These are phyloP conservation scores for Neophaeococcomyces aloes DNA, from an alignment of 2,329 filamentous ascomycete species.

Conservation along the genomic window DNA sequence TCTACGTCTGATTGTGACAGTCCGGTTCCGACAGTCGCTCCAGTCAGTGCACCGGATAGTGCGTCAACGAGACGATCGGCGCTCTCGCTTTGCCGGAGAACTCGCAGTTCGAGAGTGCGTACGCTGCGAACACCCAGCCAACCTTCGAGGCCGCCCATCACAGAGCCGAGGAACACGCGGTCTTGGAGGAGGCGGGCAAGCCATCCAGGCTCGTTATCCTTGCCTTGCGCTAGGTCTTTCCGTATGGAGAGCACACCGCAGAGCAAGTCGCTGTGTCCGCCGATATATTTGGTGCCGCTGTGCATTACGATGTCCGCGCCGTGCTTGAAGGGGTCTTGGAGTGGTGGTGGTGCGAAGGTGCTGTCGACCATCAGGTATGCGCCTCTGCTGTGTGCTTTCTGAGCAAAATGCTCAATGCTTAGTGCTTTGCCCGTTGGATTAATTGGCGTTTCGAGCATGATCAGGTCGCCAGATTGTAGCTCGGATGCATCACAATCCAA, in stretches of 20 bases:
- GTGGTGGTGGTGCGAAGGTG: constrained; percentile 82
- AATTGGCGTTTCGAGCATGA: constrained; percentile 86
- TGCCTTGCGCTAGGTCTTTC: constrained; percentile 1
- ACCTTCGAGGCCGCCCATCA: constrained; percentile 81
- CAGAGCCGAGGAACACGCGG: constrained; percentile 64
- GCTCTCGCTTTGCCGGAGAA: constrained; percentile 64
- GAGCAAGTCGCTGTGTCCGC: constrained; percentile 87
- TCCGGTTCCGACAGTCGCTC: constrained; percentile 28
- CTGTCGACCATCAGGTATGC: constrained; percentile 75
- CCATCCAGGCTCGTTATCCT: constrained; percentile 39
- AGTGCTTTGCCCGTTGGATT: constrained; percentile 81
- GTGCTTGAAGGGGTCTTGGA: constrained; percentile 72
- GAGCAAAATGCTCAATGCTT: constrained; percentile 60
- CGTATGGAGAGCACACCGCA: constrained; percentile 69
- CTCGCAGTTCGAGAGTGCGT: constrained; percentile 73
- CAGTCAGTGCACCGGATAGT: constrained; percentile 46
- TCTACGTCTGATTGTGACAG: constrained; percentile 32
- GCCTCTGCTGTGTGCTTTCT: constrained; percentile 59
- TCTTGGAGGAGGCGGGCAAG: constrained; percentile 53
- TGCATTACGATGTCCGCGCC: constrained; percentile 88
- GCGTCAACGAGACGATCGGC: constrained; percentile 61
- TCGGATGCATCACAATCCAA: constrained; percentile 57
- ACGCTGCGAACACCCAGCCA: constrained; percentile 85
- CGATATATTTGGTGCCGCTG: constrained; percentile 89
- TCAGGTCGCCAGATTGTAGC: constrained; percentile 65